Evolutionary conservation across 192 early-diverging fungal species (phyloP), one percentile per base, ranked within the genome.

Genomic region (Coemansia sp.): DNA sequence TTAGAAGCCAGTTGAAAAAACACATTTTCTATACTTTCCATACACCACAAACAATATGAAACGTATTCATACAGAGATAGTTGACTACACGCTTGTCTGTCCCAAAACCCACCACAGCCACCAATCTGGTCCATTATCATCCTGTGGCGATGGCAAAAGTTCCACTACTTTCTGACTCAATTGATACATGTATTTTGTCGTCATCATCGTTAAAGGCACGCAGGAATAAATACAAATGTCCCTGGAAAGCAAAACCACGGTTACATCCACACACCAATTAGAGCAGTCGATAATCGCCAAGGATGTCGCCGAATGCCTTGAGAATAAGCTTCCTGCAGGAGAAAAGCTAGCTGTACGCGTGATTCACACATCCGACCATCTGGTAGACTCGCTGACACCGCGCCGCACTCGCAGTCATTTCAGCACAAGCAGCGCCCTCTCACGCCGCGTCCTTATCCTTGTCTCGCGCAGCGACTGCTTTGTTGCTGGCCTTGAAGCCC

Each of bases 311-410:
- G 75, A 67, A 22, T 61, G 69, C 48, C 66, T 79, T 23, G 41
- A 57, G 22, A 29, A 27, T 8, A 14, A 54, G 52, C 55, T 80
- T 22, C 77, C 72, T 13, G 61, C 72, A 8, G 72, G 67, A 0
- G 34, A 65, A 33, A 29, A 15, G 7, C 63, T 80, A 22, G 37
- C 41, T 3, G 57, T 80, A 14, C 72, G 64, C 44, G 68, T 71
- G 61, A 55, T 70, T 19, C 50, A 64, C 28, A 80, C 77, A 29
- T 61, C 64, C 27, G 77, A 73, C 53, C 47, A 56, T 29, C 60
- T 64, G 17, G 68, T 70, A 28, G 64, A 65, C 17, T 74, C 77
- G 33, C 64, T 80, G 48, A 80, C 77, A 9, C 77, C 77, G 19
- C 61, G 52, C 36, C 62, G 66, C 40, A 48, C 22, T 25, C 44